Evolutionary conservation across 345 rosid species (phyloP), one percentile per base, ranked within the genome.

Genomic region (Raphanus sativus): DNA sequence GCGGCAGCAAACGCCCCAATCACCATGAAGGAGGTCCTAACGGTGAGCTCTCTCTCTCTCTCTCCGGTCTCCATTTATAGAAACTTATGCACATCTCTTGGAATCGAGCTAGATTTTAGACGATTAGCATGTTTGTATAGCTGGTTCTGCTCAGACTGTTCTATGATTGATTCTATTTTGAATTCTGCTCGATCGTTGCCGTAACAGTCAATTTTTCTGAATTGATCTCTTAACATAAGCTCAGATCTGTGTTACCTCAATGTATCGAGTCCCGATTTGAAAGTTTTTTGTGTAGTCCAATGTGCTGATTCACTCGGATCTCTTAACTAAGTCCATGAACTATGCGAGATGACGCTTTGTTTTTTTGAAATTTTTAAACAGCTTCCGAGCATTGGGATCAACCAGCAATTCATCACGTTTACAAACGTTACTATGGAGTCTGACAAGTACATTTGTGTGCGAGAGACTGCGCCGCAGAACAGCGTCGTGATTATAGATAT

Each of bases 401-500:
- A 82, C 77, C 91, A 85, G 11, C 96, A 91, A 50, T 91, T 91
- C 76, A 91, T 94, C 69, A 91, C 96, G 6, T 94, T 94, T 69
- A 94, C 98, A 12, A 90, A 92, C 55, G 97, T 94, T 25, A 94
- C 98, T 9, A 94, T 94, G 98, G 98, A 94, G 76, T 94, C 98
- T 4, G 98, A 94, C 42, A 94, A 92, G 87, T 94, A 92, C 70
- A 94, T 94, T 42, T 94, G 97, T 76, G 98, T 94, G 55, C 85
- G 98, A 26, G 98, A 94, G 83, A 94, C 98, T 8, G 84, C 97
- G 10, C 97, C 98, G 0, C 98, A 94, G 83, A 94, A 94, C 81
- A 90, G 97, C 50, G 97, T 94, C 29, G 98, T 94, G 25, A 94
- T 92, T 77, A 78, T 92, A 0, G 98, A 94, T 78, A 94, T 94